Evolutionary conservation across 2,329 filamentous ascomycete genomes (phyloP).

Genomic region (Curvularia hawaiiensis): DNA sequence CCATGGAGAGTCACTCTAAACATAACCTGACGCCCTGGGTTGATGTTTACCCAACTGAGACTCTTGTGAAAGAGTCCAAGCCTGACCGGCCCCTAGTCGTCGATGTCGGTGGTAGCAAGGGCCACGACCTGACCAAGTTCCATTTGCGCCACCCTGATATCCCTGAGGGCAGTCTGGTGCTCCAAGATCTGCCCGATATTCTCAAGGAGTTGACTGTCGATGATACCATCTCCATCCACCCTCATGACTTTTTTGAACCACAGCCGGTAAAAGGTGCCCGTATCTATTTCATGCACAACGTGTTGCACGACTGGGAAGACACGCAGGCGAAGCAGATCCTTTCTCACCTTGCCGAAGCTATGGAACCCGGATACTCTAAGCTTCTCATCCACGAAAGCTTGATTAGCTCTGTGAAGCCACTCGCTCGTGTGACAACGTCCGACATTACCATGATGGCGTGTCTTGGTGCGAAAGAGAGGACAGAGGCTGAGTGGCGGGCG

Average conservation of each 20-base stretch:
- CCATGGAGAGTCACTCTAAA: constrained; percentile 9
- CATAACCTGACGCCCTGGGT: constrained; percentile 1
- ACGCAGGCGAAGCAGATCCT: constrained; percentile 5
- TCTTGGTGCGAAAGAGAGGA: constrained; percentile 9
- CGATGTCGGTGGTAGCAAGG: constrained; percentile 13
- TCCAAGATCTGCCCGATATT: constrained; percentile 9
- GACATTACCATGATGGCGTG: constrained; percentile 12
- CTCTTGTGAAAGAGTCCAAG: constrained; percentile 3
- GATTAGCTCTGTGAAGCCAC: constrained; percentile 8
- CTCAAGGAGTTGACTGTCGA: constrained; percentile 5
- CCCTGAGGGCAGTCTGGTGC: constrained; percentile 4
- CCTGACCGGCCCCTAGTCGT: constrained; percentile 5
- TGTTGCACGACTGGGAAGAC: constrained; percentile 10
- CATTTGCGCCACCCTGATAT: constrained; percentile 7
- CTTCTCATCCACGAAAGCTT: constrained; percentile 3
- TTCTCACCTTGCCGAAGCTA: constrained; percentile 4
- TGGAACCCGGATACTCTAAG: constrained; percentile 3
- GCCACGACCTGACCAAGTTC: constrained; percentile 9
- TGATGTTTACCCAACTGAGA: constrained; percentile 8
- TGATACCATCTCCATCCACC: constrained; percentile 3
- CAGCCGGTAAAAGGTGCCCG: constrained; percentile 9
- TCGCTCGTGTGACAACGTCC: constrained; percentile 10
- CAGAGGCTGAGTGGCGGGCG: constrained; percentile 8
- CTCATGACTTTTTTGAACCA: constrained; percentile 9
- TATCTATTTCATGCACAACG: constrained; percentile 10